phyloP scores from a whole-genome alignment of 805 yeast genomes.

The Kazachstania bromeliacearum region DNA sequence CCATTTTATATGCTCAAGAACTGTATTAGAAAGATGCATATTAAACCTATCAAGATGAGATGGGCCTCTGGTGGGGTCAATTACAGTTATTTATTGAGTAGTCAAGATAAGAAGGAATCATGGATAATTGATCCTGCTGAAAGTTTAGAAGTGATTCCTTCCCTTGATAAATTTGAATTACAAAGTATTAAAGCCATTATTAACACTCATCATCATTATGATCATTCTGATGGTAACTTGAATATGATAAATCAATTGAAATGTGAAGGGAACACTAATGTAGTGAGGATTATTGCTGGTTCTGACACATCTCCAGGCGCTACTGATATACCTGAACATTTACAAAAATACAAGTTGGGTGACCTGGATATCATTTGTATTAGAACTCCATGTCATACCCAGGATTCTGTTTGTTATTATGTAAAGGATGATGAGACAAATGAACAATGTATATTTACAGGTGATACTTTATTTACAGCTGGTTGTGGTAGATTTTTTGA shows the following conservation, averaged over 20 bases:
- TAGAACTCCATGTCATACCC: slow-evolving; percentile 97
- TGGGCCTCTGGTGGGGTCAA: slow-evolving; percentile 87
- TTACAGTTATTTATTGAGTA: slow-evolving; percentile 66
- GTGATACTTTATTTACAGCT: slow-evolving; percentile 87
- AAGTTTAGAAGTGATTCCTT: slow-evolving; percentile 56
- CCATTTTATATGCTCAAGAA: slow-evolving; percentile 2
- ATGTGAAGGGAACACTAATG: slow-evolving; percentile 31
- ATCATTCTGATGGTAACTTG: slow-evolving; percentile 84
- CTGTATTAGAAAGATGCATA: slow-evolving; percentile 56
- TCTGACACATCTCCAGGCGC: slow-evolving; percentile 42
- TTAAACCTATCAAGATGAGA: slow-evolving; percentile 78
- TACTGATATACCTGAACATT: slow-evolving; percentile 56
- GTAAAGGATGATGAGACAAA: slow-evolving; percentile 53
- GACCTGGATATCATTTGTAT: slow-evolving; percentile 62
- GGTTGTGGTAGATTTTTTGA: slow-evolving; percentile 98
- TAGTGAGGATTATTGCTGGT: slow-evolving; percentile 70
- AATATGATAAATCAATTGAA: slow-evolving; percentile 21
- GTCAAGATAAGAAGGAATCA: slow-evolving; percentile 52
- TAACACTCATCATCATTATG: slow-evolving; percentile 94
- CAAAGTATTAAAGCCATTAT: slow-evolving; percentile 64
- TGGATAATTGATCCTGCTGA: slow-evolving; percentile 93
- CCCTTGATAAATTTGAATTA: slow-evolving; percentile 30
- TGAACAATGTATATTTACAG: slow-evolving; percentile 78
- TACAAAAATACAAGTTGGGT: slow-evolving; percentile 41
- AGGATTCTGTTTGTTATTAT: slow-evolving; percentile 86